phyloP scores from a whole-genome alignment of 108 stramenopile genomes.

The Epithemia pelagica region DNA sequence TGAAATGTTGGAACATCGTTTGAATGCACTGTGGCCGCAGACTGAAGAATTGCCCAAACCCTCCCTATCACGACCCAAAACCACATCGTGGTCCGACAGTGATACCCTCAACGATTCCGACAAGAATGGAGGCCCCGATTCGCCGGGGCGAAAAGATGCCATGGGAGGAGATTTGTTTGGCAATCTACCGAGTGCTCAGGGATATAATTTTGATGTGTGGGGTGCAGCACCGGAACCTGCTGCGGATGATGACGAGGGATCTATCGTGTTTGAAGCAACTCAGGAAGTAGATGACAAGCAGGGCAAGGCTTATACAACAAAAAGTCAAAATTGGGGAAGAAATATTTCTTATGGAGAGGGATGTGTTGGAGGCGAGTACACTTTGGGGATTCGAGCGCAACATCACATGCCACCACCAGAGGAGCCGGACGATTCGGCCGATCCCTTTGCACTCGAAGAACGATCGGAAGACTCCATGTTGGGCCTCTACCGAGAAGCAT shows the following conservation, averaged over 20 bases:
- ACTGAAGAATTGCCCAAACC: too few species aligned
- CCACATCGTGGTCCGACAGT: background rate
- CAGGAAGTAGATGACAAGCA: background rate
- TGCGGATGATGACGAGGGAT: background rate
- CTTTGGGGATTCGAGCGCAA: background rate
- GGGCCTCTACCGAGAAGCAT: background rate
- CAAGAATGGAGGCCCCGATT: background rate
- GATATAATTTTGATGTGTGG: background rate
- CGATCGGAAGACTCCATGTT: background rate
- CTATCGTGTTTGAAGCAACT: background rate
- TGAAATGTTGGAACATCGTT: too few species aligned
- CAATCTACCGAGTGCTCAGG: background rate
- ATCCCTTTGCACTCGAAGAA: background rate
- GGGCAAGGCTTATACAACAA: too few species aligned
- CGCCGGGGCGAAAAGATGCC: background rate
- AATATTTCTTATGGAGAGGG: too few species aligned
- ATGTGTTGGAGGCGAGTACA: background rate
- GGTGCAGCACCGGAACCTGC: too few species aligned
- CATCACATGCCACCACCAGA: background rate
- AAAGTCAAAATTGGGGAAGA: too few species aligned
- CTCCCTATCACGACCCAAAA: background rate
- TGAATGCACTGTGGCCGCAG: too few species aligned
- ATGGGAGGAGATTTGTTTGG: too few species aligned
- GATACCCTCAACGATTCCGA: background rate
- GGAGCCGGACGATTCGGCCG: background rate